These are phyloP conservation scores for Chaetomiaceae sp. DNA, from an alignment of 2,329 filamentous ascomycete genomes.

Conservation along the genomic window DNA sequence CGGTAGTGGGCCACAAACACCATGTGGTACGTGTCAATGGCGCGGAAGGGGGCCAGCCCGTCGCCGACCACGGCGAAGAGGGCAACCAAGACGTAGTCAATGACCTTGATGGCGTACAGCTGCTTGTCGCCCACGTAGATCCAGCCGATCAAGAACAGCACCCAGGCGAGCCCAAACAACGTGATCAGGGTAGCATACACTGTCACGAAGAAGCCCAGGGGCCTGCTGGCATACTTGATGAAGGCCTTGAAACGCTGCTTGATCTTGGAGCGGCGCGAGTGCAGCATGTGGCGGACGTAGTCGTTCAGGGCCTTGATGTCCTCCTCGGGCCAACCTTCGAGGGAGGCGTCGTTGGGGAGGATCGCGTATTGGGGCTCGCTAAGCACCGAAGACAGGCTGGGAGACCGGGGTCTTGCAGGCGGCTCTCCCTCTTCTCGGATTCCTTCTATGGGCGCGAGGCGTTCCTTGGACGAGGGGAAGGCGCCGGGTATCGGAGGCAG, in stretches of 20 bases:
- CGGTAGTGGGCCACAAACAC: slow-evolving; percentile 71
- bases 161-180: slow-evolving; percentile 80
- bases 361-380: slow-evolving; percentile 73
- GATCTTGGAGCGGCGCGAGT: slow-evolving; percentile 74
- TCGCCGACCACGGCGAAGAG: slow-evolving; percentile 68
- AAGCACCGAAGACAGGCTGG: slow-evolving; percentile 63
- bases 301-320: slow-evolving; percentile 78
- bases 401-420: slow-evolving; percentile 23
- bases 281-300: slow-evolving; percentile 81
- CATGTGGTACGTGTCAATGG: slow-evolving; percentile 85
- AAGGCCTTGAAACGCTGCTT: slow-evolving; percentile 78
- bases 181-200: slow-evolving; percentile 80
- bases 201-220: slow-evolving; percentile 78
- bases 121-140: slow-evolving; percentile 74
- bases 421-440: slow-evolving; percentile 24
- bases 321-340: slow-evolving; percentile 70
- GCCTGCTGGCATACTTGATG: slow-evolving; percentile 69
- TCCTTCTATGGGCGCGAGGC: slow-evolving; percentile 19
- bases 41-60: slow-evolving; percentile 68
- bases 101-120: slow-evolving; percentile 63
- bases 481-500: slow-evolving; percentile 29
- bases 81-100: slow-evolving; percentile 67
- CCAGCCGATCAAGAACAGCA: slow-evolving; percentile 88
- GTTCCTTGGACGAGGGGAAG: slow-evolving; percentile 25
- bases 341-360: slow-evolving; percentile 65